Conservation (phyloP, 2,329 filamentous ascomycete genomes). For the Curvularia eragrostidis region DNA sequence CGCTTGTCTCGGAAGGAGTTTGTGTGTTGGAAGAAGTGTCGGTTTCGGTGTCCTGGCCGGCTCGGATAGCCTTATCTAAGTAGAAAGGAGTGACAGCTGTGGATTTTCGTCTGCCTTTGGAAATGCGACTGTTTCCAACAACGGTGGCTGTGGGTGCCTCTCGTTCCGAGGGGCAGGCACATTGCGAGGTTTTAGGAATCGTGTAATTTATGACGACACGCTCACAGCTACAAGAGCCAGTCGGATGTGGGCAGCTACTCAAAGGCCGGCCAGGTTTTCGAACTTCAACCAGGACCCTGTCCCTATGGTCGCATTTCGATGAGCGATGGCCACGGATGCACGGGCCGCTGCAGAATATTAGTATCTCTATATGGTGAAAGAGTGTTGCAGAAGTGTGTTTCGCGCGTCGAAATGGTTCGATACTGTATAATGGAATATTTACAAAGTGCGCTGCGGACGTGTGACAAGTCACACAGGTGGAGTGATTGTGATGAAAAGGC, state of each 20-base stretch:
- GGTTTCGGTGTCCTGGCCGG: conserved; percentile 40
- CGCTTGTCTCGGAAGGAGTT: conserved; percentile 45
- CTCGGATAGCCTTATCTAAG: conserved; percentile 46
- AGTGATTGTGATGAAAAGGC: background rate
- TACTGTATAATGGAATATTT: background rate
- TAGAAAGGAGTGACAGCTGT: conserved; percentile 36
- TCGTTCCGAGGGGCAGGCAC: conserved; percentile 46
- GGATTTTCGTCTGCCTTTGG: conserved; percentile 44
- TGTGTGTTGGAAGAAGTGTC: conserved; percentile 41
- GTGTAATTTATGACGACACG: conserved; percentile 63
- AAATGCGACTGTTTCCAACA: conserved; percentile 38
- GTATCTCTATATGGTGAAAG: conserved; percentile 10
- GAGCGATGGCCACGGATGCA: conserved; percentile 79
- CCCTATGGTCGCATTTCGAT: conserved; percentile 74
- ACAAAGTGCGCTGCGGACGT: background rate
- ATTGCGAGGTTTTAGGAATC: conserved; percentile 52
- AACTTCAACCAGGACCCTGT: conserved; percentile 73
- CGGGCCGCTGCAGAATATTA: conserved; percentile 63
- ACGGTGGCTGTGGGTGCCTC: conserved; percentile 31
- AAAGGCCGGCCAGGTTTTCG: conserved; percentile 74
- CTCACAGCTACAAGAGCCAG: conserved; percentile 67
- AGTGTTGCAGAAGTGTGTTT: conserved; percentile 1
- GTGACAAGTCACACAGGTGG: background rate
- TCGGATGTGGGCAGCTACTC: conserved; percentile 71
- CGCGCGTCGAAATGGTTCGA: background rate